phyloP scores from a whole-genome alignment of 1,284 basidiomycete species.

The Naganishia albida region DNA sequence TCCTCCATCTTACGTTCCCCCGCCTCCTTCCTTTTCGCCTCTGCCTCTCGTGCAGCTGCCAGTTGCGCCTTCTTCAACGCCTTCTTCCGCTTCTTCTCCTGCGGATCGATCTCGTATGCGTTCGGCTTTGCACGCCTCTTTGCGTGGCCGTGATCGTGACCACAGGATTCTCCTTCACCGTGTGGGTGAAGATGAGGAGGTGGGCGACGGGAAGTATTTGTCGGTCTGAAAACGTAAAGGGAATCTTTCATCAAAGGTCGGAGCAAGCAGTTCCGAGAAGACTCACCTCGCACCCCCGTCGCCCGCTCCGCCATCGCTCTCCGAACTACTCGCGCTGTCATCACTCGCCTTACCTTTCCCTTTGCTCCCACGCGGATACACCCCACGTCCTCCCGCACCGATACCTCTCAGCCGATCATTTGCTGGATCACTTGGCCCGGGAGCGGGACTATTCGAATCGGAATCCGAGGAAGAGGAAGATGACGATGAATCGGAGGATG shows the following conservation, averaged over 20 bases:
- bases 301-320: constrained; percentile 46
- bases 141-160: constrained; percentile 33
- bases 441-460: constrained; percentile 34
- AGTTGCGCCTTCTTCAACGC: constrained; percentile 48
- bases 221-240: constrained; percentile 1
- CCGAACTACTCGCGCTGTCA: constrained; percentile 36
- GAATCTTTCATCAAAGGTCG: too few relatives aligned
- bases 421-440: constrained; percentile 20
- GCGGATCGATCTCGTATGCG: constrained; percentile 38
- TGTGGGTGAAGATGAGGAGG: constrained; percentile 36
- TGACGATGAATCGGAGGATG: constrained; percentile 49
- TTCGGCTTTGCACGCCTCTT: constrained; percentile 36
- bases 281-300: constrained; percentile 43
- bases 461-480: constrained; percentile 45
- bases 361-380: constrained; percentile 9
- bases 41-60: constrained; percentile 29
- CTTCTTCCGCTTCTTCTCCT: constrained; percentile 37
- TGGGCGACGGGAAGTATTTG: constrained; percentile 12
- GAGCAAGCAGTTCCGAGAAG: not conserved
- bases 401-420: constrained; percentile 20
- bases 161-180: constrained; percentile 16
- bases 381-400: constrained; percentile 12
- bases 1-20: too few relatives aligned
- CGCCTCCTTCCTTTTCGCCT: constrained; percentile 12
- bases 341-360: constrained; percentile 22